These are phyloP conservation scores for Fusarium domesticum DNA, from an alignment of 2,329 filamentous ascomycete genomes.

Conservation along the genomic window DNA sequence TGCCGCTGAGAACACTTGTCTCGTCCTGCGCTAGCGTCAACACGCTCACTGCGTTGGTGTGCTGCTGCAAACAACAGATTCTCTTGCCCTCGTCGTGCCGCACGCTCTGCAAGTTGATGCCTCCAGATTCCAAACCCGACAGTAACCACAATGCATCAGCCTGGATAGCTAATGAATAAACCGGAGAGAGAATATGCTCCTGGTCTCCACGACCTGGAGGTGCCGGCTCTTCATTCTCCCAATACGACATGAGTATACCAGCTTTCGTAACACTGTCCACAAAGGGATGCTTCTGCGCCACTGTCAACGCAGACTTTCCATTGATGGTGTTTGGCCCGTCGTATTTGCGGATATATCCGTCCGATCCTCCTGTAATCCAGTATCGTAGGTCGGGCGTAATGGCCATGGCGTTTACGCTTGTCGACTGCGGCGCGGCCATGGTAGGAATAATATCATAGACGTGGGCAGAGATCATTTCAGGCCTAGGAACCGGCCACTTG, in stretches of 20 bases:
- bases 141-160: conserved; percentile 88
- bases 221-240: conserved; percentile 88
- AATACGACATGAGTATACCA: conserved; percentile 91
- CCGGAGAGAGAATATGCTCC: conserved; percentile 72
- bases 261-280: conserved; percentile 97
- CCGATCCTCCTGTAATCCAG: conserved; percentile 89
- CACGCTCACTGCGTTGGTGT: conserved; percentile 89
- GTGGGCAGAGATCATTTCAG: conserved; percentile 73
- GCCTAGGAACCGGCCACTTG: conserved; percentile 61
- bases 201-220: conserved; percentile 45
- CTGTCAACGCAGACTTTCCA: conserved; percentile 86
- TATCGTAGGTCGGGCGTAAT: conserved; percentile 92
- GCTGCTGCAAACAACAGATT: conserved; percentile 75
- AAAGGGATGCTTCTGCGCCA: conserved; percentile 93
- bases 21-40: conserved; percentile 81
- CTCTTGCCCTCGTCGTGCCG: conserved; percentile 92
- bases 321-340: conserved; percentile 95
- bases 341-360: conserved; percentile 96
- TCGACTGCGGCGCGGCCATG: conserved; percentile 93
- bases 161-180: conserved; percentile 91
- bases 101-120: conserved; percentile 89
- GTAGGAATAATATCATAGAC: conserved; percentile 96
- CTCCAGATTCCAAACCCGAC: conserved; percentile 84
- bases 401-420: conserved; percentile 88
- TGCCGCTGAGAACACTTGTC: conserved; percentile 81